phyloP scores from a whole-genome alignment of 83 land plant species.

The Larix sibirica region DNA sequence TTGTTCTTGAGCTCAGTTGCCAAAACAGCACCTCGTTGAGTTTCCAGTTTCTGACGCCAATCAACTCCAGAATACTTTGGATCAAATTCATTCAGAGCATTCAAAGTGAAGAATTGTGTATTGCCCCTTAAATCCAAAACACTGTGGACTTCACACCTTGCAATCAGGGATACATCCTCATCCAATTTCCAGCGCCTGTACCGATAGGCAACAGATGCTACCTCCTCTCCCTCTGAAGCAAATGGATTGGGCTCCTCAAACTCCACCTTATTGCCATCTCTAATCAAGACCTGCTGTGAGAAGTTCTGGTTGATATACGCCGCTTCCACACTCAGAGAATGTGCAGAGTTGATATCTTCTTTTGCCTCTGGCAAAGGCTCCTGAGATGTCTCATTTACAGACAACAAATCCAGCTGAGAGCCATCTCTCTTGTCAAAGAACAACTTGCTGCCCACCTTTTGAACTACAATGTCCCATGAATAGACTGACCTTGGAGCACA shows the following conservation, averaged over 20 bases:
- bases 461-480: conserved; percentile 92
- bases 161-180: conserved; percentile 71
- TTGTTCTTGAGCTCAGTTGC: conserved; percentile 96
- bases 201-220: conserved; percentile 86
- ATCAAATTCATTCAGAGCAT: conserved; percentile 96
- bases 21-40: conserved; percentile 93
- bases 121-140: conserved; percentile 80
- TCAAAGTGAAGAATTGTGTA: conserved; percentile 66
- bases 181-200: conserved; percentile 96
- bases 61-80: conserved; percentile 93
- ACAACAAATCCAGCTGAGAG: conserved; percentile 80
- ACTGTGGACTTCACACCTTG: conserved; percentile 91
- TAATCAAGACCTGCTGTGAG: conserved; percentile 89
- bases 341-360: conserved; percentile 92
- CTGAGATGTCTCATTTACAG: conserved; percentile 84
- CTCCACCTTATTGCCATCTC: conserved; percentile 83
- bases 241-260: conserved; percentile 95
- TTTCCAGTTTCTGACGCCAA: conserved; percentile 97
- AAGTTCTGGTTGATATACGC: conserved; percentile 97
- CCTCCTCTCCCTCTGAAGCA: conserved; percentile 91
- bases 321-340: conserved; percentile 87
- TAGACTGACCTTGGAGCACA: conserved; percentile 90
- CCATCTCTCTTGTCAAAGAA: conserved; percentile 96
- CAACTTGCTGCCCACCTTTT: conserved; percentile 88
- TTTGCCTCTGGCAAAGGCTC: conserved; percentile 94